Evolutionary conservation across 805 yeast genomes (phyloP).

Genomic region (Suhomyces emberorum): DNA sequence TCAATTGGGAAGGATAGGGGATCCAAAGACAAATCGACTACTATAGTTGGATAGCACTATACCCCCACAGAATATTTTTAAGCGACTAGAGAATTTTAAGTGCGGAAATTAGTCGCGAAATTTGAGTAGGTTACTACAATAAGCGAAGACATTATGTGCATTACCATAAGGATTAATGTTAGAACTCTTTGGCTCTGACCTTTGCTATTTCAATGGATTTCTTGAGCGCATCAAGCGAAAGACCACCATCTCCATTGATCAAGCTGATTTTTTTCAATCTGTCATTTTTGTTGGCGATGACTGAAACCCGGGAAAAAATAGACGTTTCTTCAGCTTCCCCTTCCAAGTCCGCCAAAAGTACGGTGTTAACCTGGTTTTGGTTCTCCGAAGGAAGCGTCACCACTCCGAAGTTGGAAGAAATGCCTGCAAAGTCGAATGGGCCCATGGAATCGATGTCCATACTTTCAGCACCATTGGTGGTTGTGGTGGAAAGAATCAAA

Average conservation of each 20-base stretch:
- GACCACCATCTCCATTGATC: constrained; percentile 37
- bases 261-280: constrained; percentile 12
- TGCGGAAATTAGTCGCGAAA: no score
- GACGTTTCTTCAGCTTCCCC: constrained; percentile 80
- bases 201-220: constrained; percentile 47
- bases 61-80: no score
- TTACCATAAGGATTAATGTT: no score
- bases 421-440: constrained; percentile 31
- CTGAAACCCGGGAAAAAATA: constrained; percentile 50
- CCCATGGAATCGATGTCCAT: constrained; percentile 3
- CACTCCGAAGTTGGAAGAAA: constrained; percentile 59
- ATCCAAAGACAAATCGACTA: no score
- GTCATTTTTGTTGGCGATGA: constrained; percentile 30
- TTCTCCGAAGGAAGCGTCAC: constrained; percentile 19
- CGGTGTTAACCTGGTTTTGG: constrained; percentile 23
- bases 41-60: no score
- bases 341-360: constrained; percentile 70
- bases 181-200: constrained; percentile 40
- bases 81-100: no score
- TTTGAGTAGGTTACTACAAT: no score
- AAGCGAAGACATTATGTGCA: no score
- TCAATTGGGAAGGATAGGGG: no score
- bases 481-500: constrained; percentile 29
- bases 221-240: constrained; percentile 46
- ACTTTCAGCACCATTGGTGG: no score